A percentile compares a stretch with the other conserved stretches of the same genome.
These are phyloP conservation scores for Xerocomus amazonicus DNA, from an alignment of 1,284 basidiomycete species.

Conservation along the genomic window DNA sequence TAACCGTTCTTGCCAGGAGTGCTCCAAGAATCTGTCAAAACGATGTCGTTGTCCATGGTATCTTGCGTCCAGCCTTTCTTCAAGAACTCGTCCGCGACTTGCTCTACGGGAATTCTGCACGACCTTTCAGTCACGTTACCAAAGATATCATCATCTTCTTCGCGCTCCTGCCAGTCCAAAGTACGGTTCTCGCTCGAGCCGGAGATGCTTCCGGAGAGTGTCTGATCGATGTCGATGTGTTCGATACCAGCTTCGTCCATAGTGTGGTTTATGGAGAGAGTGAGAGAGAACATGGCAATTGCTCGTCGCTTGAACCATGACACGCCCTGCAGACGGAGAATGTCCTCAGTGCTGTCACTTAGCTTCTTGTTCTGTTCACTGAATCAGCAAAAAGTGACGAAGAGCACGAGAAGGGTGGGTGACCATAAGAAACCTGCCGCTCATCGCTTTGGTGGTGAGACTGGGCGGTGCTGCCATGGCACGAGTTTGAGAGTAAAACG, in stretches of 20 bases:
- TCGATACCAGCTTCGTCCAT: constrained; percentile 42
- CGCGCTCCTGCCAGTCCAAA: constrained; percentile 40
- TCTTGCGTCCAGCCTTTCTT: constrained; percentile 54
- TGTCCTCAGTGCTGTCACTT: constrained; percentile 43
- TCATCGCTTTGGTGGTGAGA: constrained; percentile 43
- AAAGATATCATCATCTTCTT: constrained; percentile 41
- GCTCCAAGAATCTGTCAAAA: constrained; percentile 50
- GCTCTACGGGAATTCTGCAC: constrained; percentile 44
- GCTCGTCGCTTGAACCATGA: constrained; percentile 46
- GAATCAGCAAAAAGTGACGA: constrained; percentile 1
- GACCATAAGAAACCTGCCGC: constrained; percentile 44
- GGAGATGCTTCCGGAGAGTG: constrained; percentile 42
- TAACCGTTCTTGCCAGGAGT: constrained; percentile 50
- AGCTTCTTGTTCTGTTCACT: constrained; percentile 33
- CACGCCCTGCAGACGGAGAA: constrained; percentile 50
- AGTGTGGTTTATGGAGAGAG: constrained; percentile 41
- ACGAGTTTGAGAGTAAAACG: background rate
- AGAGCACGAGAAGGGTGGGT: background rate
- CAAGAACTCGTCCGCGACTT: constrained; percentile 50
- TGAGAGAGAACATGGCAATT: constrained; percentile 40
- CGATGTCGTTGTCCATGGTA: constrained; percentile 46
- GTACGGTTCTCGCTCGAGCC: constrained; percentile 39
- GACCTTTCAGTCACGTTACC: constrained; percentile 46
- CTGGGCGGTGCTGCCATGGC: constrained; percentile 48
- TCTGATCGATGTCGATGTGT: constrained; percentile 45